These are phyloP conservation scores for Diddensiella transvaalensis DNA, from an alignment of 805 yeast species.

Conservation along the genomic window DNA sequence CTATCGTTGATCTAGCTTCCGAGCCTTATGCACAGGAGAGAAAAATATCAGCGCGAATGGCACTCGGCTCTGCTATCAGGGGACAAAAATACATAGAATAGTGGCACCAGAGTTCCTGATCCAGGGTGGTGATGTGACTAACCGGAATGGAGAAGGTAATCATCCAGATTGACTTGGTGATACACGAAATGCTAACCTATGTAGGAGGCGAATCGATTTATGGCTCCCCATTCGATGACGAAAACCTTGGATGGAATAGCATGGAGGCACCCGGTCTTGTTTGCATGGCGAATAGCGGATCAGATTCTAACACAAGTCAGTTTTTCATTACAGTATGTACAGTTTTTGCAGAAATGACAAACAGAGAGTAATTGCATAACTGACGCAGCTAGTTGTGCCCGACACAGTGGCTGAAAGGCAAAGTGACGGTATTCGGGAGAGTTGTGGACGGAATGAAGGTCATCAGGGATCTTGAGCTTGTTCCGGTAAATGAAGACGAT, in stretches of 20 bases:
- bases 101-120: slow-evolving; percentile 93
- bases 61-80: slow-evolving; percentile 45
- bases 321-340: slow-evolving; percentile 22
- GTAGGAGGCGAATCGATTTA: slow-evolving; percentile 19
- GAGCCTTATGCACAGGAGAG: slow-evolving; percentile 88
- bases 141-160: slow-evolving; percentile 44
- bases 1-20: slow-evolving; percentile 46
- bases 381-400: slow-evolving; percentile 12
- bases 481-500: slow-evolving; percentile 21
- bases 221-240: slow-evolving; percentile 23
- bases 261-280: slow-evolving; percentile 18
- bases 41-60: slow-evolving; percentile 63
- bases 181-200: no score
- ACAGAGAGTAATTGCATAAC: not conserved
- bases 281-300: slow-evolving; percentile 24
- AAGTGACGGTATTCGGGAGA: slow-evolving; percentile 19
- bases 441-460: slow-evolving; percentile 21
- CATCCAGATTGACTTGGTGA: no score
- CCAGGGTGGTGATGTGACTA: slow-evolving; percentile 86
- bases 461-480: slow-evolving; percentile 12
- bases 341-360: not conserved
- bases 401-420: slow-evolving; percentile 19
- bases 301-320: slow-evolving; percentile 19
- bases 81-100: slow-evolving; percentile 80
- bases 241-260: slow-evolving; percentile 17